Conservation (phyloP, 257 asterid species). For the Nicotiana paniculata region DNA sequence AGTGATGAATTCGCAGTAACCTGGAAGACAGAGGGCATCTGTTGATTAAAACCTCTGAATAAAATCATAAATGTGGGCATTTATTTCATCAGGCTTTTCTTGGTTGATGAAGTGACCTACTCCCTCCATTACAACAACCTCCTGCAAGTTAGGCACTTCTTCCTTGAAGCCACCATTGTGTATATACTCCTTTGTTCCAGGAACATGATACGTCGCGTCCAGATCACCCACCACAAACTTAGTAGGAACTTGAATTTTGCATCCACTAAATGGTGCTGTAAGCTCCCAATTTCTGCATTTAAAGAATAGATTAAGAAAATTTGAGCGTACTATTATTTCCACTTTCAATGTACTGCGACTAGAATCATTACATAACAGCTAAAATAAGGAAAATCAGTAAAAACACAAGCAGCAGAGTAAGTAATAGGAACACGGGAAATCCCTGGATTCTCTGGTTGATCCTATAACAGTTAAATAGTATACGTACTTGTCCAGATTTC, state of each 20-base stretch:
- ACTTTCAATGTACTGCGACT: neutral
- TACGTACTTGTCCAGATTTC: conserved; percentile 30
- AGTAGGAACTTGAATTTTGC: conserved; percentile 71
- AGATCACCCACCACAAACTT: conserved; percentile 82
- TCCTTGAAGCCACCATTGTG: conserved; percentile 58
- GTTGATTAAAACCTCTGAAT: conserved; percentile 45
- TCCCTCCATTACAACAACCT: conserved; percentile 72
- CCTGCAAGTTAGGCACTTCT: conserved; percentile 68
- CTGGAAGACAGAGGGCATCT: neutral
- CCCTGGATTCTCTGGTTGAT: neutral
- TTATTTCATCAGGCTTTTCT: conserved; percentile 77
- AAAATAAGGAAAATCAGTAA: neutral
- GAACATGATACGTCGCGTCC: conserved; percentile 57
- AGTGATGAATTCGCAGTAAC: neutral
- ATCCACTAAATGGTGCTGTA: conserved; percentile 52
- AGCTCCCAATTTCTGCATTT: conserved; percentile 81
- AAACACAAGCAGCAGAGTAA: neutral
- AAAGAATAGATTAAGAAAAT: neutral
- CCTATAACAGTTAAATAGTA: neutral
- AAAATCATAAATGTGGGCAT: conserved; percentile 57
- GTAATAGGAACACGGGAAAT: neutral
- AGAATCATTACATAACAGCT: neutral
- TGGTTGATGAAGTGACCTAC: conserved; percentile 79
- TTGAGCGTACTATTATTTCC: neutral
- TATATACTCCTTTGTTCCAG: conserved; percentile 66